phyloP scores from a whole-genome alignment of 768 basidiomycete genomes.

The Tephrocybe sp. region DNA sequence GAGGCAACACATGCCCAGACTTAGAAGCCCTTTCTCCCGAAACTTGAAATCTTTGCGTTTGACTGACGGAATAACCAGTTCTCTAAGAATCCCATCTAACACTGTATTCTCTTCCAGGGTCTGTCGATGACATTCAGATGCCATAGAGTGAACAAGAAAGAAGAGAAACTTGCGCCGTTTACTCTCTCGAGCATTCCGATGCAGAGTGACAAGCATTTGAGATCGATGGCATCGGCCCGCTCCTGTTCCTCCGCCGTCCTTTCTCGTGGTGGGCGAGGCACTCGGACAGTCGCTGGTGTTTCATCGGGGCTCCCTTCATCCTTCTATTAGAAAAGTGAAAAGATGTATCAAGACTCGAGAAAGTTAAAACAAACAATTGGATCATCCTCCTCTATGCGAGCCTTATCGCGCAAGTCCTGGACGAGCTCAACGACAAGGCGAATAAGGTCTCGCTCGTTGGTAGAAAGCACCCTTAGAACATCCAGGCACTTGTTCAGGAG shows the following conservation, averaged over 20 bases:
- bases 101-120: constrained; percentile 72
- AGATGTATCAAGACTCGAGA: background rate
- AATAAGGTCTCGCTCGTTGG: constrained; percentile 81
- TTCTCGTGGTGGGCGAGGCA: constrained; percentile 27
- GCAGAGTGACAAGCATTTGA: constrained; percentile 73
- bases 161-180: constrained; percentile 57
- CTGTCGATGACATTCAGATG: constrained; percentile 23
- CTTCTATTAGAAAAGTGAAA: constrained; percentile 10
- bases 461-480: constrained; percentile 68
- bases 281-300: constrained; percentile 22
- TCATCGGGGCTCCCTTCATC: constrained; percentile 24
- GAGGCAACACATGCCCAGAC: constrained; percentile 70
- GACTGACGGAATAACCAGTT: constrained; percentile 86
- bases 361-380: constrained; percentile 14
- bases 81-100: constrained; percentile 66
- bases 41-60: constrained; percentile 67
- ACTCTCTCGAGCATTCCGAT: constrained; percentile 86
- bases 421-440: constrained; percentile 87
- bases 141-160: background rate
- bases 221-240: constrained; percentile 60
- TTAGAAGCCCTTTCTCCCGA: constrained; percentile 63
- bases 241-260: constrained; percentile 59
- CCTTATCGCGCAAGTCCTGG: constrained; percentile 68
- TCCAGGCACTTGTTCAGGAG: constrained; percentile 79
- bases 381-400: constrained; percentile 36